phyloP scores from a whole-genome alignment of 202 grass and related monocot species.

The Carex arenaria region DNA sequence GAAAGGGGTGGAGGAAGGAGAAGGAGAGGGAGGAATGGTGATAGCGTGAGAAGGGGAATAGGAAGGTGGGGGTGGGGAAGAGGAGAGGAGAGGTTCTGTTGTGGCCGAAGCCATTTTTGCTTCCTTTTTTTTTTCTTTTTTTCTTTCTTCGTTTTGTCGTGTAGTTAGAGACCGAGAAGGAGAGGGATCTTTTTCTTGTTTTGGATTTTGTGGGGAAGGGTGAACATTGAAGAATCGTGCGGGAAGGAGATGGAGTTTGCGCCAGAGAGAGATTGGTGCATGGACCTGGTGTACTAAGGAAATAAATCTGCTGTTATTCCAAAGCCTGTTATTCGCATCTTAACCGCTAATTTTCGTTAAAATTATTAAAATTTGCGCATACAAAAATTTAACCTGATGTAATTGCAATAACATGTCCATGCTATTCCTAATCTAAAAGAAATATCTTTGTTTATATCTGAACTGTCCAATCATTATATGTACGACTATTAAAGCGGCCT shows the following conservation, averaged over 20 bases:
- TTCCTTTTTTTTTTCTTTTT: no score
- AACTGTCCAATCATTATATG: no score
- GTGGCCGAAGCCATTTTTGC: not conserved
- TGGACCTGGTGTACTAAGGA: not conserved
- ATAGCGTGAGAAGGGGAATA: constrained; percentile 51
- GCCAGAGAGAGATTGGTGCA: not conserved
- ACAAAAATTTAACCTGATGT: no score
- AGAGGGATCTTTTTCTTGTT: no score
- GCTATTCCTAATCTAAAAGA: no score
- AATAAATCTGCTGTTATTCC: no score
- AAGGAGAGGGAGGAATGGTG: constrained; percentile 38
- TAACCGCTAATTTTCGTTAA: no score
- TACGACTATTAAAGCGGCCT: no score
- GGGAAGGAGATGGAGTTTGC: not conserved
- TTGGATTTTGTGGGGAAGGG: not conserved
- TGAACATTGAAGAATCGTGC: not conserved
- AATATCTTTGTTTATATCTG: no score
- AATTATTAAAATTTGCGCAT: no score
- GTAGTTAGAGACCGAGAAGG: not conserved
- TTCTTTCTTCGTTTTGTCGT: not conserved
- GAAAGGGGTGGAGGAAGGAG: constrained; percentile 27
- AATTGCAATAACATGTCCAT: no score
- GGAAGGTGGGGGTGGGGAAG: constrained; percentile 30
- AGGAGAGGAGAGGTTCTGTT: constrained; percentile 19
- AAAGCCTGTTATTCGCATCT: no score